phyloP scores from a whole-genome alignment of 177 flowering plant genomes.

The Vitis hybrid region DNA sequence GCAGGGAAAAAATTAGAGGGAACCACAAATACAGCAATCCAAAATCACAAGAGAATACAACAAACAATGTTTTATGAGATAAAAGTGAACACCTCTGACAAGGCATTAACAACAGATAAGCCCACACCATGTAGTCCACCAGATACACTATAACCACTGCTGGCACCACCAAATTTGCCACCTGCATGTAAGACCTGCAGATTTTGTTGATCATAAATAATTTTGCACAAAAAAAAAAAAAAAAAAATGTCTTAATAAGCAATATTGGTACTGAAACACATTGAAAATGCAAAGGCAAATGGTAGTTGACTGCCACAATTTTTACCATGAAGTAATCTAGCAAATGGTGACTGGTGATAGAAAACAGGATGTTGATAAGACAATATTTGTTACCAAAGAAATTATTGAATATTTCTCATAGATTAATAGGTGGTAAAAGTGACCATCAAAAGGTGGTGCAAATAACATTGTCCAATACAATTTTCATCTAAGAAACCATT shows the following conservation, averaged over 20 bases:
- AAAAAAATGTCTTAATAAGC: neutral
- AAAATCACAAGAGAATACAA: neutral
- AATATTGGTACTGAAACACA: neutral
- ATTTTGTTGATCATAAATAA: constrained; percentile 11
- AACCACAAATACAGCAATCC: neutral
- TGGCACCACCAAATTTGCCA: constrained; percentile 97
- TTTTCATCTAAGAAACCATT: too few relatives aligned
- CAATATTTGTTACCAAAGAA: too few relatives aligned
- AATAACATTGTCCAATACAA: too few relatives aligned
- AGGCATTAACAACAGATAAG: constrained; percentile 95
- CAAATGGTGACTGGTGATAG: too few relatives aligned
- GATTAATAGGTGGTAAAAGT: too few relatives aligned
- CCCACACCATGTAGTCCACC: constrained; percentile 99
- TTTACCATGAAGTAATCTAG: too few relatives aligned
- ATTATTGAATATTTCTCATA: too few relatives aligned
- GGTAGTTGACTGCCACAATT: too few relatives aligned
- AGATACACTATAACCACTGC: constrained; percentile 93
- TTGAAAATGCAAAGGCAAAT: too few relatives aligned
- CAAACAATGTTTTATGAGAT: neutral
- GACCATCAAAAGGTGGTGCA: too few relatives aligned
- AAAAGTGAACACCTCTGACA: constrained; percentile 73
- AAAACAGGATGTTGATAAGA: too few relatives aligned
- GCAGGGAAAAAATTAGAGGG: too few relatives aligned
- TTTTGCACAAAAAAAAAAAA: neutral
- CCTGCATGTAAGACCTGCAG: constrained; percentile 96